Base-by-base conservation (phyloP, 805 yeast genomes). In the Candida boleticola region DNA sequence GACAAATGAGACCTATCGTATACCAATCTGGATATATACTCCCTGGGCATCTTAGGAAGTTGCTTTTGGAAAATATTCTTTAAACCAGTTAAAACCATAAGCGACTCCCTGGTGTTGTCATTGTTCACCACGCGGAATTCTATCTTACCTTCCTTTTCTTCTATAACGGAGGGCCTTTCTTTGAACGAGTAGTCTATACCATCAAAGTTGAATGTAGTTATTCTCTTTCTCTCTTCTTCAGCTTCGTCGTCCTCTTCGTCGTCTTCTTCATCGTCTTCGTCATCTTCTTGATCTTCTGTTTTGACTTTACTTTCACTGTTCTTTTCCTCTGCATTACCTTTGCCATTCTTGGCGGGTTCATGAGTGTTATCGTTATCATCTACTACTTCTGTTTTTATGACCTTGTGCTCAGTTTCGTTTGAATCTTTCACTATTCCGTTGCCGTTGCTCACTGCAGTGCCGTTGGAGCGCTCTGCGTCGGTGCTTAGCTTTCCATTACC, bases 1-100 rank as follows among this genome's bases (percentile, higher is more conserved):
- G 97, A 89, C 30, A 95, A 69, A 66, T 93, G 99, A 30, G 92
- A 83, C 51, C 97, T 71, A 59, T 93, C 99, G 59, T 89, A 93
- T 3, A 93, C 98, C 47, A 93, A 75, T 50, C 99, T 71, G 4
- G 97, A 89, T 57, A 93, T 93, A 64, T 93, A 93, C 58, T 93
- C 98, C 47, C 93, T 78, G 17, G 99, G 99, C 99, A 93, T 93
- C 64, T 93, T 92, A 1, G 99, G 99, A 48, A 93, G 75, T 66
- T 93, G 99, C 56, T 90, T 90, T 61, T 93, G 99, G 63, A 93
- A 93, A 50, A 93, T 92, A 60, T 92, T 93, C 64, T 93, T 93
- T 48, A 93, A 66, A 1, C 99, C 99, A 0, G 98, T 93, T 48
- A 93, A 70, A 38, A 93, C 92, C 74, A 93, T 88, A 71, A 93